Percentiles rank a stretch among this genome's conserved stretches.
phyloP scores from a whole-genome alignment of 2,329 filamentous ascomycete genomes.

The Colletotrichum noveboracense region DNA sequence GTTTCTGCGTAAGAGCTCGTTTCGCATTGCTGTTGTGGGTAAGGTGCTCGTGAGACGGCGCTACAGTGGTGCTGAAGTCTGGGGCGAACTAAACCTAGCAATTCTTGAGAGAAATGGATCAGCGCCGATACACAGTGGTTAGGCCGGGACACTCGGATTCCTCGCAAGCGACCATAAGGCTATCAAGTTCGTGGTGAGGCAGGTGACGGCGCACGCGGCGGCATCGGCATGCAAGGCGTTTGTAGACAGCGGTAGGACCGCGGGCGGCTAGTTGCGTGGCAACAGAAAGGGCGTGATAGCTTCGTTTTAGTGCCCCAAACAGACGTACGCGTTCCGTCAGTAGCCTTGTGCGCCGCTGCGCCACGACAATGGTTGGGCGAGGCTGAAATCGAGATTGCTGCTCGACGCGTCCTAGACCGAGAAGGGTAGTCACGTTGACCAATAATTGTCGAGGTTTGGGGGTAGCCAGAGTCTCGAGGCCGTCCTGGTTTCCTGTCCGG shows the following conservation, averaged over 20 bases:
- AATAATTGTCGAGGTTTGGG: not conserved
- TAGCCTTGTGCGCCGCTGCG: not conserved
- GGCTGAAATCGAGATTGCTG: constrained; percentile 9
- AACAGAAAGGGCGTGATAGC: not conserved
- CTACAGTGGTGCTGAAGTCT: not conserved
- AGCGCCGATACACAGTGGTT: not conserved
- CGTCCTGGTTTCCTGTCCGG: not conserved
- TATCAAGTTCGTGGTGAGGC: not conserved
- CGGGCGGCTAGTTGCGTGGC: not conserved
- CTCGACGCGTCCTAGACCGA: not conserved
- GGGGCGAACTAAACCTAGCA: not conserved
- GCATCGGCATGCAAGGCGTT: not conserved
- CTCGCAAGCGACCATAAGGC: not conserved
- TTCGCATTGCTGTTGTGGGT: not conserved
- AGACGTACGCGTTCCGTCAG: not conserved
- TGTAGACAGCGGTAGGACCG: not conserved
- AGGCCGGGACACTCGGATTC: not conserved
- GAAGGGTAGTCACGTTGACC: not conserved
- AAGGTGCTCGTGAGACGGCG: not conserved
- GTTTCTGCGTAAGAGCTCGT: not conserved
- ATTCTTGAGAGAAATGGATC: not conserved
- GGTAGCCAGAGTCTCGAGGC: not conserved
- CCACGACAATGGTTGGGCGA: not conserved
- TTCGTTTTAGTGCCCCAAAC: not conserved
- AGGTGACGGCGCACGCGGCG: not conserved